phyloP scores from a whole-genome alignment of 2,329 filamentous ascomycete genomes.

The Macrophomina phaseolina region DNA sequence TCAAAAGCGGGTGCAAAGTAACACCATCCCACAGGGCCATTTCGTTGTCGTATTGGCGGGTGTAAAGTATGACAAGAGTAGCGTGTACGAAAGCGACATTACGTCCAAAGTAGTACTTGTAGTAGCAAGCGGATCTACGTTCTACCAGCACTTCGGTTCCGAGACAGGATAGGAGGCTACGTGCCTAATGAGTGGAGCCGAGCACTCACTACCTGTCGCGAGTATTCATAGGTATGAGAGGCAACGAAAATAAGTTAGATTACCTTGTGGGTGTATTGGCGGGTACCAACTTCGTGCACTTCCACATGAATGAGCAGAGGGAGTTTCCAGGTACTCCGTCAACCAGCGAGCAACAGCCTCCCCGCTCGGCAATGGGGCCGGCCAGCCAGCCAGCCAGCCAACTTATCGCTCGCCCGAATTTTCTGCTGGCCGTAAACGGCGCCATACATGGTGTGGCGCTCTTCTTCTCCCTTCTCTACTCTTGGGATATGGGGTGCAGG shows the following conservation, averaged over 20 bases:
- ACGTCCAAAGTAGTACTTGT: background rate
- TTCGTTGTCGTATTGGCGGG: background rate
- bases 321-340: too few relatives aligned
- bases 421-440: constrained; percentile 9
- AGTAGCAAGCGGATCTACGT: background rate
- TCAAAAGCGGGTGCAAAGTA: background rate
- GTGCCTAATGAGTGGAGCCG: background rate
- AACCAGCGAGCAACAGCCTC: background rate
- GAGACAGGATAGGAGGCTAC: background rate
- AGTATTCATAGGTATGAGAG: background rate
- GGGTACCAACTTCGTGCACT: background rate
- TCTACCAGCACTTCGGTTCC: background rate
- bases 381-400: background rate
- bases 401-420: background rate
- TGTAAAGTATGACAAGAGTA: background rate
- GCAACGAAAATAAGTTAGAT: background rate
- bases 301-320: background rate
- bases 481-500: background rate
- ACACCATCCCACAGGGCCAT: background rate
- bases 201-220: background rate
- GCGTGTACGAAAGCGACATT: background rate
- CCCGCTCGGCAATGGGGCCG: background rate
- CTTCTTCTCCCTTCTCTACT: background rate
- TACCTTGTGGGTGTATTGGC: constrained; percentile 1
- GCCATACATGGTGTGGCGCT: constrained; percentile 11